These are phyloP conservation scores for Cenchrus purpureus DNA, from an alignment of 176 grass and related monocot species.

Conservation along the genomic window DNA sequence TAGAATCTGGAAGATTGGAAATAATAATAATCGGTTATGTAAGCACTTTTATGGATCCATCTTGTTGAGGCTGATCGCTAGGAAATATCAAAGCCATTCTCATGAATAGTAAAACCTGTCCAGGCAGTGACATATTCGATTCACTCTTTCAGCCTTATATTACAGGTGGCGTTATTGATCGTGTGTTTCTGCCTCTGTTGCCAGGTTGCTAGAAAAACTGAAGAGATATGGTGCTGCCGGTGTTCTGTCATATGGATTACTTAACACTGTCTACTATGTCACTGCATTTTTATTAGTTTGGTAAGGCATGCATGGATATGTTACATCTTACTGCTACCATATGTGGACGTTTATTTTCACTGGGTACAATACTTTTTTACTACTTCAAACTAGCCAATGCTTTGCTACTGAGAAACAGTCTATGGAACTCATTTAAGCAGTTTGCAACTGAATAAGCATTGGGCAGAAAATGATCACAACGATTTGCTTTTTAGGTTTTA, in stretches of 20 bases:
- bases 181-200: slow-evolving; percentile 8
- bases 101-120: background rate
- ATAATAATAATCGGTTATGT: background rate
- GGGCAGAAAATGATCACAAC: slow-evolving; percentile 6
- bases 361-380: slow-evolving; percentile 21
- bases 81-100: slow-evolving; percentile 4
- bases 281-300: slow-evolving; percentile 88
- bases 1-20: background rate
- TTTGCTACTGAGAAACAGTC: slow-evolving; percentile 5
- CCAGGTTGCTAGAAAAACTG: slow-evolving; percentile 71
- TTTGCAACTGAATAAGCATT: background rate
- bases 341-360: background rate
- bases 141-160: background rate
- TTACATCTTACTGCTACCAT: slow-evolving; percentile 2
- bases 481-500: slow-evolving; percentile 72
- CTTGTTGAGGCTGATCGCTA: slow-evolving; percentile 13
- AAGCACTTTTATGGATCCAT: background rate
- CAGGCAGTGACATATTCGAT: background rate
- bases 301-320: slow-evolving; percentile 51
- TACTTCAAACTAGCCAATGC: background rate
- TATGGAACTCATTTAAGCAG: background rate
- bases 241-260: slow-evolving; percentile 89
- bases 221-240: slow-evolving; percentile 94
- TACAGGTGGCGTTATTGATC: background rate
- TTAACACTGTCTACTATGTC: slow-evolving; percentile 94